These are phyloP conservation scores for Trichosanthes truncata DNA, from an alignment of 306 rosid species.

Conservation along the genomic window DNA sequence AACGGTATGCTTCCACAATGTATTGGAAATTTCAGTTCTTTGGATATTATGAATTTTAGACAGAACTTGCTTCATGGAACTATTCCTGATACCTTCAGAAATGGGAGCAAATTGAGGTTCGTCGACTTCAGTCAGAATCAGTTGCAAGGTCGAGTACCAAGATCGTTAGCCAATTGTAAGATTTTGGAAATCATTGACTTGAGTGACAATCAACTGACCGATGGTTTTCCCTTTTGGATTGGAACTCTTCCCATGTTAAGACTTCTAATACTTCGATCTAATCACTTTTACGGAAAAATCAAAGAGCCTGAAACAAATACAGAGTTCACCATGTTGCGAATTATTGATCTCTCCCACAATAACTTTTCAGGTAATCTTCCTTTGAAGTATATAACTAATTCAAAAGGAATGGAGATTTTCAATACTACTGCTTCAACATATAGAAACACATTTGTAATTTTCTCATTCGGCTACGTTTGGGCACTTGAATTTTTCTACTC, in stretches of 20 bases:
- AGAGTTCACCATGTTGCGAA: neutral
- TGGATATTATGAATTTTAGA: neutral
- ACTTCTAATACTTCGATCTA: constrained; percentile 5
- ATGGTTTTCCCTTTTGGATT: constrained; percentile 21
- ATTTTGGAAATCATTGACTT: constrained; percentile 13
- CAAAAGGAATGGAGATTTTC: constrained; percentile 4
- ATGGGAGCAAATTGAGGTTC: neutral
- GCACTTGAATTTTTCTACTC: neutral
- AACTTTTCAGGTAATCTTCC: constrained; percentile 9
- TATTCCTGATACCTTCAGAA: neutral
- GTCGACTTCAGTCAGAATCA: constrained; percentile 20
- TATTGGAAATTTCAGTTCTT: constrained; percentile 3
- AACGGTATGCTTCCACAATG: constrained; percentile 14
- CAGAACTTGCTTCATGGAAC: neutral
- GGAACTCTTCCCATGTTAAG: constrained; percentile 1
- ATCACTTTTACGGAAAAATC: constrained; percentile 16
- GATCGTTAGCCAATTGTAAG: constrained; percentile 8
- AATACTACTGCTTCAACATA: neutral
- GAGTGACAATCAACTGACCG: constrained; percentile 1
- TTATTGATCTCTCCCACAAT: constrained; percentile 15
- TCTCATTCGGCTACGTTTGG: neutral
- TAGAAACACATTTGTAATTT: neutral
- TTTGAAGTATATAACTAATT: neutral
- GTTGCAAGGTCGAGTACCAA: constrained; percentile 15
- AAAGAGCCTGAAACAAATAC: neutral